Evolutionary conservation across 352 stramenopile genomes (phyloP), one percentile per base, ranked within the genome.

Genomic region (Pythium diclinum): DNA sequence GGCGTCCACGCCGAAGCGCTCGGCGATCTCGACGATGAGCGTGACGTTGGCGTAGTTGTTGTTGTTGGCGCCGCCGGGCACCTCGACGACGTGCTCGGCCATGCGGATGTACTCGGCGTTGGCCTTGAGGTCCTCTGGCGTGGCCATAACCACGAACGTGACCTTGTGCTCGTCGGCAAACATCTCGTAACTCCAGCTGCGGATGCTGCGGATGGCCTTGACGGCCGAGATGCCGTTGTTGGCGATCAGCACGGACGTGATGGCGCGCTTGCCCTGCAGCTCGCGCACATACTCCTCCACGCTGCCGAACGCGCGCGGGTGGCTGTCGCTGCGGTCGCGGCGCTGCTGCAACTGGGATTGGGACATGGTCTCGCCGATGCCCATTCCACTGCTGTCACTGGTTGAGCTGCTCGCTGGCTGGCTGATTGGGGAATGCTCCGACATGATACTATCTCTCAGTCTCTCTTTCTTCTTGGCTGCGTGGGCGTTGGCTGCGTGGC

Each of bases 41-140:
- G 88, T 89, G 16, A 99, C 97, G 81, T 99, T 99, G 72, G 97
- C 97, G 78, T 99, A 99, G 86, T 99, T 99, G 92, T 99, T 98
- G 85, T 99, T 99, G 88, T 99, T 99, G 55, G 97, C 97, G 56
- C 98, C 98, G 57, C 98, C 97, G 21, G 98, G 98, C 54, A 99
- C 98, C 76, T 99, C 97, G 30, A 99, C 96, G 51, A 99, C 98
- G 71, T 99, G 91, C 75, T 99, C 97, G 54, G 94, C 97, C 96
- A 99, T 99, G 64, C 98, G 97, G 71, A 99, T 99, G 85, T 99
- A 99, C 84, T 99, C 98, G 30, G 98, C 98, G 74, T 99, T 99
- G 25, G 98, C 97, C 57, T 96, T 85, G 51, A 99, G 79, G 85
- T 99, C 98, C 67, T 99, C 98, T 3, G 98, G 97, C 49, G 98